A percentile compares a stretch with the other conserved stretches of the same genome.
Evolutionary conservation across 2,329 filamentous ascomycete species (phyloP).

Genomic region (Dichotomopilus funicola): DNA sequence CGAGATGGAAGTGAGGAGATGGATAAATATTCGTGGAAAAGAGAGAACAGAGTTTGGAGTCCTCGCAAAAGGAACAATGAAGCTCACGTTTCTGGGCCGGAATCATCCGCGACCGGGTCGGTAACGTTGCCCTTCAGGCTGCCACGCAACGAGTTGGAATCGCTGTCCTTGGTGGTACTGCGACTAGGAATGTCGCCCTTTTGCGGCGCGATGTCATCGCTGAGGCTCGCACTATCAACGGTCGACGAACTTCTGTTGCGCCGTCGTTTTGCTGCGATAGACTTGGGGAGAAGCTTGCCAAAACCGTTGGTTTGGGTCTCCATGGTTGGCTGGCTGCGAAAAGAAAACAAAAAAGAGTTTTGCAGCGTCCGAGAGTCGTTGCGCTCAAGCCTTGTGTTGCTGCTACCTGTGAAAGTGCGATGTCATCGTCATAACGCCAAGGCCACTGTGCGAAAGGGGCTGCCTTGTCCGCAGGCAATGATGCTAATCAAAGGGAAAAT

Average conservation of each 20-base stretch:
- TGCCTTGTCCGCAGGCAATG: too few species aligned
- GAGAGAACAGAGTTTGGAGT: too few species aligned
- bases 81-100: conserved; percentile 43
- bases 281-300: conserved; percentile 48
- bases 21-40: too few species aligned
- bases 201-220: conserved; percentile 22
- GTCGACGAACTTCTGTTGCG: conserved; percentile 42
- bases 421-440: conserved; percentile 9
- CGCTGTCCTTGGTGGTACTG: conserved; percentile 26
- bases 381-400: neutral
- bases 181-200: conserved; percentile 33
- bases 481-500: too few species aligned
- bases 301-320: conserved; percentile 31
- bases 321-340: conserved; percentile 12
- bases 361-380: neutral
- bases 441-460: neutral
- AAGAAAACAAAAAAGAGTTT: neutral
- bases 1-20: neutral
- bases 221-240: conserved; percentile 28
- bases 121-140: conserved; percentile 24
- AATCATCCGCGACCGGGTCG: conserved; percentile 30
- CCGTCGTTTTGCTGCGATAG: conserved; percentile 43
- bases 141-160: conserved; percentile 19
- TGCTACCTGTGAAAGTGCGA: neutral
- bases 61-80: conserved; percentile 3